Percentiles rank a stretch among this genome's conserved stretches.
Evolutionary conservation across 805 yeast species (phyloP).

Genomic region (Starmerella apicola): DNA sequence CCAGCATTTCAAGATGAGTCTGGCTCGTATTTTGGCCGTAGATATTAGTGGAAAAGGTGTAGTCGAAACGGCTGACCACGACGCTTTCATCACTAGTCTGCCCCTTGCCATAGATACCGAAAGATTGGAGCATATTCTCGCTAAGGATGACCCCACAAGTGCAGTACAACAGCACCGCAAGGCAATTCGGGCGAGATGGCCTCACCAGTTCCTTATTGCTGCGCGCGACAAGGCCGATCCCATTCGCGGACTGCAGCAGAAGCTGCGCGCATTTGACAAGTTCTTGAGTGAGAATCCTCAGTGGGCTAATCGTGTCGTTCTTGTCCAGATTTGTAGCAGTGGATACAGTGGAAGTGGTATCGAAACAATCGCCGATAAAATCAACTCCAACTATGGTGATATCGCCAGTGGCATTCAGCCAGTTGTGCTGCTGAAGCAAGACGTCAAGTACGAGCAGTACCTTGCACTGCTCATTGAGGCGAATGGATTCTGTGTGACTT

Average conservation of each 20-base stretch:
- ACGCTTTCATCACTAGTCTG: constrained; percentile 27
- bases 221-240: constrained; percentile 81
- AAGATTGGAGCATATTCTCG: constrained; percentile 37
- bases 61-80: constrained; percentile 45
- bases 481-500: constrained; percentile 73
- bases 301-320: constrained; percentile 52
- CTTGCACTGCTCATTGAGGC: constrained; percentile 78
- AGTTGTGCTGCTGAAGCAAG: constrained; percentile 77
- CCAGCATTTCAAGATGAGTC: constrained; percentile 84
- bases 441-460: constrained; percentile 79
- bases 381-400: constrained; percentile 58
- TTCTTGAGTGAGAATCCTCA: constrained; percentile 64
- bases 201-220: constrained; percentile 54
- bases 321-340: constrained; percentile 63
- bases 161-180: constrained; percentile 38
- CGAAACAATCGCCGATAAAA: constrained; percentile 71
- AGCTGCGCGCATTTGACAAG: constrained; percentile 72
- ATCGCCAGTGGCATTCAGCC: constrained; percentile 64
- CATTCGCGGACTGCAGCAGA: constrained; percentile 79
- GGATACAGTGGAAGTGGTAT: constrained; percentile 34
- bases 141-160: constrained; percentile 26
- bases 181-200: constrained; percentile 70
- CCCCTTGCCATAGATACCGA: constrained; percentile 34
- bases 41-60: constrained; percentile 74
- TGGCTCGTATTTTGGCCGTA: constrained; percentile 69